Base-by-base conservation (phyloP, 495 filamentous ascomycete species). In the Penicillium ochrochloron region DNA sequence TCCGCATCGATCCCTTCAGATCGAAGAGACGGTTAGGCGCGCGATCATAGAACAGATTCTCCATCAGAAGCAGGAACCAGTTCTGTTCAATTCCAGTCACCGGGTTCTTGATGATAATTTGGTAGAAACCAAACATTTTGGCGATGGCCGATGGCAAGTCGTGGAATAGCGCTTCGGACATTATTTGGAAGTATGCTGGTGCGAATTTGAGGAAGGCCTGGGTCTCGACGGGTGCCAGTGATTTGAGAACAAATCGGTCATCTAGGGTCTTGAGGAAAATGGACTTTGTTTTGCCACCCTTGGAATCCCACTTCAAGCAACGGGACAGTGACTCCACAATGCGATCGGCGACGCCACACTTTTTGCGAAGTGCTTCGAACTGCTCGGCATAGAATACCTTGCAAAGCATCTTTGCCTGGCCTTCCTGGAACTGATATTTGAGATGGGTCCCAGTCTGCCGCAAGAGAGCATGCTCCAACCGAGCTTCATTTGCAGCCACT, bases 111-210 rank as follows among this genome's bases (percentile, higher is more conserved):
- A 99, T 97, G 66, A 90, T 88, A 63, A 99, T 89, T 68, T 98
- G 94, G 76, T 96, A 99, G 78, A 99, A 97, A 2, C 95, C 95
- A 52, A 98, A 86, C 96, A 99, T 98, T 79, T 99, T 99, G 12
- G 95, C 95, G 68, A 99, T 98, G 17, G 96, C 96, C 11, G 93
- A 95, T 2, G 95, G 95, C 7, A 99, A 83, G 67, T 97, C 95
- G 67, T 97, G 93, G 78, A 98, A 99, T 27, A 99, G 84, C 1
- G 92, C 93, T 73, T 98, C 90, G 15, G 92, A 90, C 92, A 97
- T 97, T 69, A 98, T 92, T 65, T 91, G 90, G 75, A 99, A 99
- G 77, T 99, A 99, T 10, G 93, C 92, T 0, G 94, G 95, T 0
- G 96, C 96, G 68, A 98, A 97, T 66, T 89, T 89, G 60, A 97